These are phyloP conservation scores for Cadophora sp. DNA, from an alignment of 2,329 filamentous ascomycete genomes.

Conservation along the genomic window DNA sequence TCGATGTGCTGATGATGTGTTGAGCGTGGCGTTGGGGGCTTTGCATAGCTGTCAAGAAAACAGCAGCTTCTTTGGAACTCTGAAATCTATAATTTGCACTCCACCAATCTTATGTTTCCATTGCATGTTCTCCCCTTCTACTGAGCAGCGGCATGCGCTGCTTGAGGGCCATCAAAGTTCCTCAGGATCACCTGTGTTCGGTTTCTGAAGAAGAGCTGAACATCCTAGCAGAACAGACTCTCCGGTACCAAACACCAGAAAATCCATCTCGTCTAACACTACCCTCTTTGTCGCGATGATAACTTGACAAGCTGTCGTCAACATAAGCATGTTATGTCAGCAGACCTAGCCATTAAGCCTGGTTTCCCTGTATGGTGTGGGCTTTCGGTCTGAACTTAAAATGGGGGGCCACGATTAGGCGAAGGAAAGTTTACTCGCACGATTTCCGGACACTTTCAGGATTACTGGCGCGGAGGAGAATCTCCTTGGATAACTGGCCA, in stretches of 20 bases:
- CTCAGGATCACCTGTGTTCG: too few relatives aligned
- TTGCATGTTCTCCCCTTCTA: too few relatives aligned
- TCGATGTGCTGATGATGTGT: slow-evolving; percentile 3
- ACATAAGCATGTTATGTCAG: neutral
- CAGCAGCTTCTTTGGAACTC: neutral
- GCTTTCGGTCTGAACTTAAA: too few relatives aligned
- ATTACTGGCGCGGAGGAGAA: neutral
- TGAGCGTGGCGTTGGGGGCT: slow-evolving; percentile 9
- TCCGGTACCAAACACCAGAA: too few relatives aligned
- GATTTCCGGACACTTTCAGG: neutral
- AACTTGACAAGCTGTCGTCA: neutral
- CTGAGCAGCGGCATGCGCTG: too few relatives aligned
- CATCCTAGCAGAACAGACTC: too few relatives aligned
- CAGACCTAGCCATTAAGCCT: neutral
- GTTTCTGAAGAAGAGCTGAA: too few relatives aligned
- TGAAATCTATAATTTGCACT: neutral
- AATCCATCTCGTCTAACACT: too few relatives aligned
- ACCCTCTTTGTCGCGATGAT: neutral
- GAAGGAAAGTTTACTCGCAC: neutral
- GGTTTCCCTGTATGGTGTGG: too few relatives aligned
- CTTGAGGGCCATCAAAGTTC: too few relatives aligned
- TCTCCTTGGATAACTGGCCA: neutral
- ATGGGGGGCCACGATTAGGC: neutral
- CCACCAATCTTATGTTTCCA: neutral
- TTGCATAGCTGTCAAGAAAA: neutral